Percentiles rank a stretch among this genome's conserved stretches.
Conservation (phyloP, 1,139 yeast species). For the Hansenula lynferdii region DNA sequence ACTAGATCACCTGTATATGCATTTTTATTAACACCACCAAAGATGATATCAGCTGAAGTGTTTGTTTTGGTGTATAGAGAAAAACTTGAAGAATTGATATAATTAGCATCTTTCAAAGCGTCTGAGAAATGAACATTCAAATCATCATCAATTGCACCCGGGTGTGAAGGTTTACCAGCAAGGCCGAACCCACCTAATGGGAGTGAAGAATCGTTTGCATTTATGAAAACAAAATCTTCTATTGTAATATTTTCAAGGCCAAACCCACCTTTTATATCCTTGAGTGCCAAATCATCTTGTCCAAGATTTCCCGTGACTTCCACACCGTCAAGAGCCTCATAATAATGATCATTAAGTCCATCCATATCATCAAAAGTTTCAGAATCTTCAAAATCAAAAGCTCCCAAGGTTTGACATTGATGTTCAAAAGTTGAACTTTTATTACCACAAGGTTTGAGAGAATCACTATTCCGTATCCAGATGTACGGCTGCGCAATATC, state of each 20-base stretch:
- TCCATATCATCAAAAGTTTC: constrained; percentile 1
- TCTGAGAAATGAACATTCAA: constrained; percentile 36
- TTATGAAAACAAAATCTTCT: constrained; percentile 27
- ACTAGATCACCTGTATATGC: constrained; percentile 42
- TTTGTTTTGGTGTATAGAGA: constrained; percentile 44
- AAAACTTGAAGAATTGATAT: constrained; percentile 45
- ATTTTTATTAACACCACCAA: constrained; percentile 54
- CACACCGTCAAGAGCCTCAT: not conserved
- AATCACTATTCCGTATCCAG: constrained; percentile 28
- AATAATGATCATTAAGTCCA: not conserved
- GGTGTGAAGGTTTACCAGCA: constrained; percentile 32
- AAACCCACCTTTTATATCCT: not conserved
- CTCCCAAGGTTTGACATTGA: not conserved
- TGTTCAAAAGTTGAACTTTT: not conserved
- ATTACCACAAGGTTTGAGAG: constrained; percentile 6
- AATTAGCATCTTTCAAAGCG: constrained; percentile 26
- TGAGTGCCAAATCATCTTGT: constrained; percentile 3
- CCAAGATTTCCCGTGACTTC: constrained; percentile 17
- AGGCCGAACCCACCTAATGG: constrained; percentile 57
- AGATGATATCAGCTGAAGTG: constrained; percentile 38
- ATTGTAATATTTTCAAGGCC: not conserved
- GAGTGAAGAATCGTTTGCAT: constrained; percentile 34
- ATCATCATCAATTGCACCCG: constrained; percentile 8
- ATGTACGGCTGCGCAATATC: constrained; percentile 38
- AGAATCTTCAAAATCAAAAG: not conserved